A percentile compares a stretch with the other conserved stretches of the same genome.
phyloP scores from a whole-genome alignment of 306 rosid species.

The Fragaria vesca region DNA sequence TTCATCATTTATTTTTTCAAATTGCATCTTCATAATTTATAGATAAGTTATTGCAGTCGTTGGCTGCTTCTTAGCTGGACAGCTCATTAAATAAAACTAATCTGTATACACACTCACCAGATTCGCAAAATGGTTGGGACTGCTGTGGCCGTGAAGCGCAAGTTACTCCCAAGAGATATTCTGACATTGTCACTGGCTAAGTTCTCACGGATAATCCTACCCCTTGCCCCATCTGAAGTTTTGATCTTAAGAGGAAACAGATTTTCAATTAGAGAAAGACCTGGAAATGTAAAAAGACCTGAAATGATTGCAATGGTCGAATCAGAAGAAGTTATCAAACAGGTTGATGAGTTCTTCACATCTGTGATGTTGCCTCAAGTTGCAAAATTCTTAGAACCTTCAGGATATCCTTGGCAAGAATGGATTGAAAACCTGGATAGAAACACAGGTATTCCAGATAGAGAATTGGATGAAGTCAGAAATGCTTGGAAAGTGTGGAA shows the following conservation, averaged over 20 bases:
- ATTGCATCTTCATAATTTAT: constrained; percentile 9
- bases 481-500: constrained; percentile 75
- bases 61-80: constrained; percentile 10
- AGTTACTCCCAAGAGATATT: constrained; percentile 70
- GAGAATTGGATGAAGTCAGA: constrained; percentile 65
- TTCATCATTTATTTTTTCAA: not conserved
- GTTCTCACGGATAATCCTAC: constrained; percentile 69
- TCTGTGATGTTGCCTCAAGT: constrained; percentile 70
- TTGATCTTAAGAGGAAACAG: constrained; percentile 68
- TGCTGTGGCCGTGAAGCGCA: constrained; percentile 80
- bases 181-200: constrained; percentile 59
- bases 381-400: constrained; percentile 63
- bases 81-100: constrained; percentile 8
- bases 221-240: constrained; percentile 84
- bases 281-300: constrained; percentile 57
- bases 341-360: constrained; percentile 66
- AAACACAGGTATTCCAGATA: constrained; percentile 61
- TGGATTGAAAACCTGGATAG: constrained; percentile 83
- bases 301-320: constrained; percentile 73
- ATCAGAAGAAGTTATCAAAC: constrained; percentile 61
- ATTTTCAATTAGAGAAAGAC: constrained; percentile 49
- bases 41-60: not conserved
- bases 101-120: constrained; percentile 36
- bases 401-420: constrained; percentile 66
- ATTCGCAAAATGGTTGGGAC: constrained; percentile 92